Evolutionary conservation across 2,329 filamentous ascomycete species (phyloP).

Genomic region (Chaetothyriales sp.): DNA sequence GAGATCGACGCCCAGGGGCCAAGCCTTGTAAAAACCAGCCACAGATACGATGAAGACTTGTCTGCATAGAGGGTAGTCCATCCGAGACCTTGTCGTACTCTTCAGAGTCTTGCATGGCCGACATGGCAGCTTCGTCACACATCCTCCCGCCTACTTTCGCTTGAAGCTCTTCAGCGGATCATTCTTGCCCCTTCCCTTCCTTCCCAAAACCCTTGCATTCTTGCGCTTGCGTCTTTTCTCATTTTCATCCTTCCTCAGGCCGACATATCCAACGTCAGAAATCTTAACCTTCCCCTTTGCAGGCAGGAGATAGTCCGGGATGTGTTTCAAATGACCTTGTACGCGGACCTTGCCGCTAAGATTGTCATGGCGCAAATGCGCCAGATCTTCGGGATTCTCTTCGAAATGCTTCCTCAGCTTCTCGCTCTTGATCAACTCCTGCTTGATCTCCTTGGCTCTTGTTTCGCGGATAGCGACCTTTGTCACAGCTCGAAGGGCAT

Average conservation of each 20-base stretch:
- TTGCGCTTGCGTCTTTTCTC: conserved; percentile 33
- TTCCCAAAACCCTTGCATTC: conserved; percentile 21
- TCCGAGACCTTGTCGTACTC: background rate
- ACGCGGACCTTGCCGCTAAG: conserved; percentile 59
- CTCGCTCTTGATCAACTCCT: conserved; percentile 84
- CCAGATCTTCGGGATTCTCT: conserved; percentile 82
- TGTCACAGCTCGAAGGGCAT: conserved; percentile 81
- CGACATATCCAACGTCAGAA: conserved; percentile 60
- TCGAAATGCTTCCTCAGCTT: conserved; percentile 93
- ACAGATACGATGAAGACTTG: background rate
- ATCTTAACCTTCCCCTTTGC: conserved; percentile 55
- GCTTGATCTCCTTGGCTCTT: conserved; percentile 69
- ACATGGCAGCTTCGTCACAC: background rate
- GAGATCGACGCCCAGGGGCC: background rate
- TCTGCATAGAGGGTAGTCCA: background rate
- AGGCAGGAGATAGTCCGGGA: conserved; percentile 87
- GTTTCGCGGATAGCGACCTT: conserved; percentile 82
- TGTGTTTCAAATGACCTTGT: conserved; percentile 82
- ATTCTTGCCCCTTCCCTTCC: conserved; percentile 32
- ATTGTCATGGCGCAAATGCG: conserved; percentile 77
- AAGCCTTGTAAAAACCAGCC: background rate
- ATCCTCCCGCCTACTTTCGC: conserved; percentile 28
- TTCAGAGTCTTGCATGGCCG: background rate
- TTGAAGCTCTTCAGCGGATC: conserved; percentile 89
- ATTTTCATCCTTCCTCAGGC: conserved; percentile 41